phyloP scores from a whole-genome alignment of 2,329 filamentous ascomycete species.

The Apiospora rasikravindrae region DNA sequence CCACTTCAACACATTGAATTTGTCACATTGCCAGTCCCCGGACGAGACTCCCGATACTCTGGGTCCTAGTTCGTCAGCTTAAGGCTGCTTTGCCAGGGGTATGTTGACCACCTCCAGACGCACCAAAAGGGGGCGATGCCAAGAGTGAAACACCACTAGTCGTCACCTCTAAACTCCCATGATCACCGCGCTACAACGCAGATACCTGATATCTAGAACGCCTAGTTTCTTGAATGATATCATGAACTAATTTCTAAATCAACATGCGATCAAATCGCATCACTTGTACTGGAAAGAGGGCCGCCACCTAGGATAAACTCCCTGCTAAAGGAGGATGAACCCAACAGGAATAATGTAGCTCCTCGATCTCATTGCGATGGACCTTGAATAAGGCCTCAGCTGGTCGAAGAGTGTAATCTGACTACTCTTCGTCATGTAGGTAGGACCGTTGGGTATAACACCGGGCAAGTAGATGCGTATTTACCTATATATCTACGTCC shows the following conservation, averaged over 20 bases:
- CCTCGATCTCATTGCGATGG: neutral
- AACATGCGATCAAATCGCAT: neutral
- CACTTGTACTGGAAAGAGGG: neutral
- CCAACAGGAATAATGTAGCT: neutral
- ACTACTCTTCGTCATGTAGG: neutral
- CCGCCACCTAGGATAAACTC: neutral
- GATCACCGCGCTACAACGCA: neutral
- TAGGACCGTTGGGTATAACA: neutral
- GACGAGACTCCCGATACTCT: neutral
- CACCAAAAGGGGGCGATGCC: neutral
- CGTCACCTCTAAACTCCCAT: neutral
- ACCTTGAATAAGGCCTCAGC: neutral
- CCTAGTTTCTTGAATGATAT: neutral
- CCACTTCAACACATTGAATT: neutral
- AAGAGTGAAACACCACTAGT: constrained; percentile 5
- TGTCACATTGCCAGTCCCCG: neutral
- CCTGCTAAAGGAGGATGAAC: neutral
- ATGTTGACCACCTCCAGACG: neutral
- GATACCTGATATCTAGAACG: neutral
- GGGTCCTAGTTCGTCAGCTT: neutral
- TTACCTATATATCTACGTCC: neutral
- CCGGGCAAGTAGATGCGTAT: neutral
- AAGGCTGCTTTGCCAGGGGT: neutral
- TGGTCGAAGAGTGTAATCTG: neutral
- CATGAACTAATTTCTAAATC: neutral